phyloP scores from a whole-genome alignment of 192 early-diverging fungal species.

The Backusella psychrophila region DNA sequence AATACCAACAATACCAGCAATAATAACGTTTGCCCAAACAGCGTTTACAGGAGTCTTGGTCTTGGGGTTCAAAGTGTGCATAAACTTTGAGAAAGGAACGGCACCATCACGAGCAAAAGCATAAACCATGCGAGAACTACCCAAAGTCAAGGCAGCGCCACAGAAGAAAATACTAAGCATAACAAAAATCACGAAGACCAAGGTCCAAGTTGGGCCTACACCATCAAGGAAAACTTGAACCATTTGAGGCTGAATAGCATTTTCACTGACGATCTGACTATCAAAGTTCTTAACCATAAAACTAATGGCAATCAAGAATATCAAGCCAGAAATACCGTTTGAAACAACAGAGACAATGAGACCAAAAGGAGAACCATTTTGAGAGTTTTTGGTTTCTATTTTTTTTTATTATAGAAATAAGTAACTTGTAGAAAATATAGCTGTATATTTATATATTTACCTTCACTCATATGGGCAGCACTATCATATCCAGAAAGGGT shows the following conservation, averaged over 20 bases:
- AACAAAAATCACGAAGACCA: slow-evolving; percentile 46
- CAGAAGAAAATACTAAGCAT: slow-evolving; percentile 49
- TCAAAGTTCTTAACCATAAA: slow-evolving; percentile 43
- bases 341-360: slow-evolving; percentile 43
- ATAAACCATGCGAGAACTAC: slow-evolving; percentile 55
- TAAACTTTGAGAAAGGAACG: slow-evolving; percentile 44
- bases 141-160: slow-evolving; percentile 45
- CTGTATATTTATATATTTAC: neutral
- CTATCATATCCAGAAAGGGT: slow-evolving; percentile 55
- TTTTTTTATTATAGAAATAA: neutral
- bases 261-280: slow-evolving; percentile 29
- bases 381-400: slow-evolving; percentile 50
- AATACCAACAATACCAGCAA: slow-evolving; percentile 48
- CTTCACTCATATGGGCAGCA: slow-evolving; percentile 38
- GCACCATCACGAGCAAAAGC: slow-evolving; percentile 59
- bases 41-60: slow-evolving; percentile 46
- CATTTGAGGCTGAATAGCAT: slow-evolving; percentile 40
- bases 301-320: slow-evolving; percentile 46
- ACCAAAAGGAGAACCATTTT: slow-evolving; percentile 45
- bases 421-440: neutral
- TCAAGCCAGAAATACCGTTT: slow-evolving; percentile 37
- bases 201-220: slow-evolving; percentile 42
- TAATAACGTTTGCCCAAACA: slow-evolving; percentile 50
- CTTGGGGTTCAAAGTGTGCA: slow-evolving; percentile 41
- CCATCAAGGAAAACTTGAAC: slow-evolving; percentile 47